Evolutionary conservation across 345 rosid species (phyloP), one percentile per base, ranked within the genome.

Genomic region (Raphanus sativus): DNA sequence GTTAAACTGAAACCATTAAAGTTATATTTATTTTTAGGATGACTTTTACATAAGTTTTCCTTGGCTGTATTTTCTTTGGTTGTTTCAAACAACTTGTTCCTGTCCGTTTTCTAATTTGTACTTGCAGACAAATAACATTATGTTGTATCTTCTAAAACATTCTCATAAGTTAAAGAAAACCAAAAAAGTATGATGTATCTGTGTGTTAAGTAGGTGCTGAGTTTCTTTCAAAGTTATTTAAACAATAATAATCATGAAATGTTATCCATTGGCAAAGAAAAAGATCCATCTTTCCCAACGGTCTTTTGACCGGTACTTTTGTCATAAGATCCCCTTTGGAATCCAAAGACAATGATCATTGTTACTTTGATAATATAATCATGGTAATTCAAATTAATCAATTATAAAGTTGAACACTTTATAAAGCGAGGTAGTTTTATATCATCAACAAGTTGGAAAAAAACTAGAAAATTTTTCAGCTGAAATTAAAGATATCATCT

Each of bases 281-380:
- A 74, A 74, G 45, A 74, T 69, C 63, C 71, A 65, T 80, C 69
- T 10, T n/a, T 54, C 13, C 42, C 75, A 74, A 80, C 82, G 72
- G 82, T 69, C 75, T 74, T 80, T 80, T 80, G 79, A 80, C 82
- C 71, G 62, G 71, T 40, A 74, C 78, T 69, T 80, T 69, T 80
- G 42, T 74, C 78, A 68, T 79, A 80, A 80, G 82, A 80, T 80
- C 62, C 82, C 15, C 65, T 80, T 68, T 69, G 79, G 82, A 74
- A 80, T 80, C 82, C 82, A 80, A 79, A 80, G 82, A 80, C 50
- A 74, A 62, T 62, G 4, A 79, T 73, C 82, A 79, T 62, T 78
- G 54, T 73, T 62, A 61, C 69, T 28, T 17, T 67, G 21, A 30
- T 17, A 58, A 34, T 68, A 73, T 71, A 7, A 78, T 78, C 77